Percentiles rank a stretch among this genome's conserved stretches.
These are phyloP conservation scores for Hygrophoropsis aurantiaca DNA, from an alignment of 768 basidiomycete species.

Conservation along the genomic window DNA sequence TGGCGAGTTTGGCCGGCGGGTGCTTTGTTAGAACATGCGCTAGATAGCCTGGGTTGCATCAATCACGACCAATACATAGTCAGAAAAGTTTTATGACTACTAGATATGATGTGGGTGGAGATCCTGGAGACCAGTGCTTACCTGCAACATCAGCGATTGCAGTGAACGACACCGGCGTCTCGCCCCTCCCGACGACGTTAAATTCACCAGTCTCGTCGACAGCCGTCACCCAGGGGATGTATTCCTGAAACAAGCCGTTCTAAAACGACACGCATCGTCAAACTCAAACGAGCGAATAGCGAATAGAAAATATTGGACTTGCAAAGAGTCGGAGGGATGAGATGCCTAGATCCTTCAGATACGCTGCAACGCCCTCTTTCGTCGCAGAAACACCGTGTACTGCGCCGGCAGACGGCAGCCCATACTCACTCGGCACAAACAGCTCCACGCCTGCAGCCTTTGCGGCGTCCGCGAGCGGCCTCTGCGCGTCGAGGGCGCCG, in stretches of 20 bases:
- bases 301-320: conserved; percentile 2
- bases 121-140: conserved; percentile 4
- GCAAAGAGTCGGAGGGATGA: conserved; percentile 22
- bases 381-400: conserved; percentile 9
- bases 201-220: conserved; percentile 15
- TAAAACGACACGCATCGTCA: conserved; percentile 1
- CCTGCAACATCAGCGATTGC: conserved; percentile 23
- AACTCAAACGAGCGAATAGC: background rate
- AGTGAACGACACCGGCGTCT: conserved; percentile 20
- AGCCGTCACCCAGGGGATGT: conserved; percentile 22
- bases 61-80: no score
- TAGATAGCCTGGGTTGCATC: conserved; percentile 15
- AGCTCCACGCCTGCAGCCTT: conserved; percentile 26
- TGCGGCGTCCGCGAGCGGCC: conserved; percentile 21
- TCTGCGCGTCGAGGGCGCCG: conserved; percentile 6
- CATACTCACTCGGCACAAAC: conserved; percentile 28
- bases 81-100: no score
- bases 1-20: conserved; percentile 8
- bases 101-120: no score
- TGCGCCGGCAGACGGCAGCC: conserved; percentile 18
- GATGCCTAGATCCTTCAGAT: conserved; percentile 17
- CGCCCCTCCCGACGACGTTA: conserved; percentile 20
- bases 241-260: conserved; percentile 21
- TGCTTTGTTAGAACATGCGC: conserved; percentile 21
- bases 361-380: conserved; percentile 17